Percentiles rank a stretch among this genome's conserved stretches.
phyloP scores from a whole-genome alignment of 345 rosid genomes.

The Populus nigra region DNA sequence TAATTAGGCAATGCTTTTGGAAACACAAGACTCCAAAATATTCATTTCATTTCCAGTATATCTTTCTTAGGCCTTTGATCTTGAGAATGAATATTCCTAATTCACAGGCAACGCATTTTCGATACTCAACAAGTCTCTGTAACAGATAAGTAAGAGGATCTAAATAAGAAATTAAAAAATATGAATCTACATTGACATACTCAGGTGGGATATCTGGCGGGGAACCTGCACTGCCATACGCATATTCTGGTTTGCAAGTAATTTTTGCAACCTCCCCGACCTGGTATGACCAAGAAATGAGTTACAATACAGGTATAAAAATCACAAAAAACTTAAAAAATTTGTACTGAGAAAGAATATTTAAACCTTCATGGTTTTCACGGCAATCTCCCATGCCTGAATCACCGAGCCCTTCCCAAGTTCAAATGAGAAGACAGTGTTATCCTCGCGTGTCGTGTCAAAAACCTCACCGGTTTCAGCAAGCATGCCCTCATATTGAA shows the following conservation, averaged over 20 bases:
- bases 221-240: conserved; percentile 83
- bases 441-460: conserved; percentile 85
- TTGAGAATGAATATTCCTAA: neutral
- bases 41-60: neutral
- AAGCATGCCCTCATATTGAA: conserved; percentile 81
- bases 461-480: conserved; percentile 85
- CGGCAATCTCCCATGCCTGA: conserved; percentile 81
- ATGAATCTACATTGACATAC: conserved; percentile 39
- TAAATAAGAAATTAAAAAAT: neutral
- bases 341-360: neutral
- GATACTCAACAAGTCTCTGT: neutral
- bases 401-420: conserved; percentile 79
- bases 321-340: neutral
- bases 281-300: conserved; percentile 32
- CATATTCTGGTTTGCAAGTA: conserved; percentile 92
- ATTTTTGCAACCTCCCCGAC: conserved; percentile 95
- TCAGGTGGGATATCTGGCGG: conserved; percentile 87
- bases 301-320: neutral
- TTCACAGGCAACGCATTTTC: neutral
- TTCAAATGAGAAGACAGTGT: conserved; percentile 83
- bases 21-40: neutral
- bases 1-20: neutral
- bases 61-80: neutral
- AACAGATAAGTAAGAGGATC: neutral
- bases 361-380: conserved; percentile 80